Percentiles rank a stretch among this genome's conserved stretches.
Evolutionary conservation across 2,329 filamentous ascomycete species (phyloP).

Genomic region (Colletotrichum sp.): DNA sequence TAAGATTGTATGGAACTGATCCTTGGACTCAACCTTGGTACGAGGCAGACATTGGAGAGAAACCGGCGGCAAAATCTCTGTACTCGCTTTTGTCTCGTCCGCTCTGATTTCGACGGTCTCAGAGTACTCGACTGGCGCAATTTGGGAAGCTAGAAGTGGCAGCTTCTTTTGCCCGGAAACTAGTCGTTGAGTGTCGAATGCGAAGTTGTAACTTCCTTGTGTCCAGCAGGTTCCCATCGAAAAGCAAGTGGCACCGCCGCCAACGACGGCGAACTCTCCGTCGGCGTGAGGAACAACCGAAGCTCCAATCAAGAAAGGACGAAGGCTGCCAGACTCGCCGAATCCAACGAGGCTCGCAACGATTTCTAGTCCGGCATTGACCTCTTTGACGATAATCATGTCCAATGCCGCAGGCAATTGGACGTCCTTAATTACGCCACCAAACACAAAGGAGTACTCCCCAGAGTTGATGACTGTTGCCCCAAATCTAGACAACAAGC

Average conservation of each 20-base stretch:
- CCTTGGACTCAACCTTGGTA: conserved; percentile 52
- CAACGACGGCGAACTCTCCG: conserved; percentile 66
- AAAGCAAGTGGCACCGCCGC: conserved; percentile 88
- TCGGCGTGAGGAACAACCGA: conserved; percentile 54
- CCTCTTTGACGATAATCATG: conserved; percentile 41
- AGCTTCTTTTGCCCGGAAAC: not conserved
- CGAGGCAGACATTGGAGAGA: conserved; percentile 48
- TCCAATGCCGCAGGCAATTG: conserved; percentile 56
- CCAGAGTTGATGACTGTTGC: conserved; percentile 38
- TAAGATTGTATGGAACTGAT: conserved; percentile 67
- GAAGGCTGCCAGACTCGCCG: conserved; percentile 21
- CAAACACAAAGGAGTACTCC: conserved; percentile 39
- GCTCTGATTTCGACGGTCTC: conserved; percentile 15
- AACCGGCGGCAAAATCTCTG: not conserved
- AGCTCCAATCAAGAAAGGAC: conserved; percentile 76
- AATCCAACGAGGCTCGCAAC: conserved; percentile 47
- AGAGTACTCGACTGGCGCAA: not conserved
- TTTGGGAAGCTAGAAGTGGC: not conserved
- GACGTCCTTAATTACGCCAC: conserved; percentile 46
- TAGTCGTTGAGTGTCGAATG: conserved; percentile 1
- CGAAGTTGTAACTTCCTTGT: conserved; percentile 56
- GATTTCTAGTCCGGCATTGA: conserved; percentile 26
- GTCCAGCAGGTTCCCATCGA: conserved; percentile 92
- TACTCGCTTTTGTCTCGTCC: conserved; percentile 17
- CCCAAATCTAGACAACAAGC: conserved; percentile 44